Evolutionary conservation across 2,329 filamentous ascomycete genomes (phyloP).

Genomic region (Colletotrichum kahawae): DNA sequence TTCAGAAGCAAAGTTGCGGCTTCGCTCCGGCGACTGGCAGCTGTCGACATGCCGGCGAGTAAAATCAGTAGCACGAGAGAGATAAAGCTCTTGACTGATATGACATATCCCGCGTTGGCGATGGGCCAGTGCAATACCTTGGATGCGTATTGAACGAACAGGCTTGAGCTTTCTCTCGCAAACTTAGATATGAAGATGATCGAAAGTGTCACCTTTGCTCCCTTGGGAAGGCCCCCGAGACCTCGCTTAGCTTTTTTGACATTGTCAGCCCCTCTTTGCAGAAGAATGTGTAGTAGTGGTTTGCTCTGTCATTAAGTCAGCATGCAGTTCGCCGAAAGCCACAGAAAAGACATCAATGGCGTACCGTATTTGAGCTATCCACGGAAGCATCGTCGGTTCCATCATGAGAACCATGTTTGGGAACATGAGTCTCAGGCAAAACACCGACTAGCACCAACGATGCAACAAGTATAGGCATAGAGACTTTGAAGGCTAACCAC

Average conservation of each 20-base stretch:
- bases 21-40: not conserved
- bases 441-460: not conserved
- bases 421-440: not conserved
- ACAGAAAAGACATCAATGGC: not conserved
- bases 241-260: not conserved
- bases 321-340: rapidly evolving
- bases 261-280: not conserved
- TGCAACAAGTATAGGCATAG: not conserved
- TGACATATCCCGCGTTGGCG: not conserved
- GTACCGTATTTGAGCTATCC: not conserved
- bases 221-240: not conserved
- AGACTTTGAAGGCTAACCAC: not conserved
- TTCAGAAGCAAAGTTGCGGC: not conserved
- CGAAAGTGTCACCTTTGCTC: not conserved
- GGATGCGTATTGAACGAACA: not conserved
- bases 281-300: not conserved
- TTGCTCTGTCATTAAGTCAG: not conserved
- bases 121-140: not conserved
- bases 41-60: not conserved
- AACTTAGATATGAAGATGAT: not conserved
- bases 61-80: not conserved
- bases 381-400: not conserved
- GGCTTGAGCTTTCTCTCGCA: not conserved
- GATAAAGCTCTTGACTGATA: not conserved
- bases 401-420: not conserved